These are phyloP conservation scores for Remersonia thermophila DNA, from an alignment of 2,329 filamentous ascomycete species.

Conservation along the genomic window DNA sequence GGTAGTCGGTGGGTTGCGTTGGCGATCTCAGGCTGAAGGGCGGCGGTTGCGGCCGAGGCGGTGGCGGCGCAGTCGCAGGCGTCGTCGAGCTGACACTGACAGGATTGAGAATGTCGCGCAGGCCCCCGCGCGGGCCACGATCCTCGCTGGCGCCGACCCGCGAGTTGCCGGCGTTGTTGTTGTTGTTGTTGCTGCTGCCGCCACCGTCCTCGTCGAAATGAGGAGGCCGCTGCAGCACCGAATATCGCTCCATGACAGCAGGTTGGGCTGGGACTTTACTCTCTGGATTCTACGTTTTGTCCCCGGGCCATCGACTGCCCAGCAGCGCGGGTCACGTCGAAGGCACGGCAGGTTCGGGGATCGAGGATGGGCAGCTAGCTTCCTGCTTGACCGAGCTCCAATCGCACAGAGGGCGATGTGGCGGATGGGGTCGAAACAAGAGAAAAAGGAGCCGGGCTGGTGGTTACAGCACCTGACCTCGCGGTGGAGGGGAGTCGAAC, in stretches of 20 bases:
- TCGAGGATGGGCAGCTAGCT: neutral
- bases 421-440: neutral
- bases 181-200: constrained; percentile 16
- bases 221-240: constrained; percentile 35
- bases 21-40: constrained; percentile 39
- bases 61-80: constrained; percentile 4
- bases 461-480: too few relatives aligned
- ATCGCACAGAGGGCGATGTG: neutral
- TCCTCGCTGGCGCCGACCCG: constrained; percentile 20
- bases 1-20: constrained; percentile 24
- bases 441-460: neutral
- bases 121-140: constrained; percentile 24
- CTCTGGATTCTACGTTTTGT: constrained; percentile 13
- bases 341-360: neutral
- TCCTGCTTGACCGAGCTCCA: neutral
- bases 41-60: constrained; percentile 27
- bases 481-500: too few relatives aligned
- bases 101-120: constrained; percentile 36
- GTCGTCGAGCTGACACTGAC: constrained; percentile 20
- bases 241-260: constrained; percentile 34
- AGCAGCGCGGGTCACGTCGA: constrained; percentile 9
- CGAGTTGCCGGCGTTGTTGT: neutral
- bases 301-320: constrained; percentile 14
- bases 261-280: constrained; percentile 5
- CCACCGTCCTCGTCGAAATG: constrained; percentile 28